Conservation (phyloP, 2,329 filamentous ascomycete species). For the Parafenestella ontariensis region DNA sequence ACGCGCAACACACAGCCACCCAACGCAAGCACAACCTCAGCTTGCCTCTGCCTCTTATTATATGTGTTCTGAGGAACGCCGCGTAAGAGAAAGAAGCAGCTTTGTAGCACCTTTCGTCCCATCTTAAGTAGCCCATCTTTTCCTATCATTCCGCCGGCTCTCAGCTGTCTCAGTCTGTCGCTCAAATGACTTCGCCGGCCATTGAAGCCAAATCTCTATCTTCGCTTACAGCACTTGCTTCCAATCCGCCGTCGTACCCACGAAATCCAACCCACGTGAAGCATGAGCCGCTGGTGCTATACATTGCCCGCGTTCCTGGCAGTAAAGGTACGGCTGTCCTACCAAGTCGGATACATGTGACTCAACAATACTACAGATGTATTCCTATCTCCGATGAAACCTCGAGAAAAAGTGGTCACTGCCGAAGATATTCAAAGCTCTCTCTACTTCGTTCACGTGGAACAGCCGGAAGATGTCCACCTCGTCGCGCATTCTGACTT, state of each 20-base stretch:
- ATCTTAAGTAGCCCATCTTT: slow-evolving; percentile 7
- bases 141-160: slow-evolving; percentile 1
- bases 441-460: slow-evolving; percentile 89
- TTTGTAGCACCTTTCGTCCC: slow-evolving; percentile 8
- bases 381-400: slow-evolving; percentile 90
- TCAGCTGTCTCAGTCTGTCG: slow-evolving; percentile 15
- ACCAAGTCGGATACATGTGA: not conserved
- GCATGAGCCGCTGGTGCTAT: slow-evolving; percentile 78
- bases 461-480: slow-evolving; percentile 63
- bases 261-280: slow-evolving; percentile 74
- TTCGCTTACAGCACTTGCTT: slow-evolving; percentile 78
- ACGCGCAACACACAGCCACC: slow-evolving; percentile 43
- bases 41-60: slow-evolving; percentile 24
- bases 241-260: slow-evolving; percentile 86
- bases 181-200: slow-evolving; percentile 39
- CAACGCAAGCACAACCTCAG: slow-evolving; percentile 30
- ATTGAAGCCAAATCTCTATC: slow-evolving; percentile 86
- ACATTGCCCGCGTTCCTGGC: slow-evolving; percentile 92
- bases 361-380: slow-evolving; percentile 67
- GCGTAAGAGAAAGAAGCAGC: slow-evolving; percentile 7
- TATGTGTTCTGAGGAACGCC: slow-evolving; percentile 22
- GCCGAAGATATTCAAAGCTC: slow-evolving; percentile 85
- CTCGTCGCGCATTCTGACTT: slow-evolving; percentile 33
- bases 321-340: slow-evolving; percentile 71
- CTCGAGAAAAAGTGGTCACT: slow-evolving; percentile 86